Evolutionary conservation across 139 green algal species (phyloP), one percentile per base, ranked within the genome.

Genomic region (Auxenochlorella pyrenoidosa): DNA sequence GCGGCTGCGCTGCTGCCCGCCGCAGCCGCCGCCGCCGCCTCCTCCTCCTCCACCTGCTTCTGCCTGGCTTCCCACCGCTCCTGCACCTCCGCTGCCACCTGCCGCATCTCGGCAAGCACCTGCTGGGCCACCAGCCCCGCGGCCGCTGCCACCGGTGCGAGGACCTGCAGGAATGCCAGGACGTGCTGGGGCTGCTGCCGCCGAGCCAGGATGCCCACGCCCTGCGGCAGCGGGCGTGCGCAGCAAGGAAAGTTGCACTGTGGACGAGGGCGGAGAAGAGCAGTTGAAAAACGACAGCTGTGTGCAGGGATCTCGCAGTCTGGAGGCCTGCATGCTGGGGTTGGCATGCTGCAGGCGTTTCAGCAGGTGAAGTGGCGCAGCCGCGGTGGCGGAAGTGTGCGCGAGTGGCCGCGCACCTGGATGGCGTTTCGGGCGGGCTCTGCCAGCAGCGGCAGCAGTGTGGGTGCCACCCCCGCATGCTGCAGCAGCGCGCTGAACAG

Each of bases 381-480:
- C 47, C 47, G 10, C 10, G 10, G 10, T 10, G 47, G 10, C 47
- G 8, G 47, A n/a, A 6, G 47, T 54, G 47, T 54, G 47, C 10
- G 47, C 47, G 6, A 18, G 47, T 10, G 10, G 10, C 47, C 47
- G 10, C 86, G 34, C 54, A 91, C 91, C 82, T 88, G 86, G 36
- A 96, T 43, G 13, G 93, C 91, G 26, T 86, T 89, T 24, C 85
- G 79, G 5, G 93, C 89, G 19, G 95, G 95, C 85, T 98, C 95
- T 24, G 93, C 92, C 88, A 98, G 89, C 85, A 97, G 88, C 36
- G 95, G 95, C 87, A 98, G 84, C 90, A 98, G 91, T 80, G 90
- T 73, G 1, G 90, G 84, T 16, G 85, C 90, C 47, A 95, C 94
- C 2, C 92, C 92, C 19, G 89, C 87, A 51, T 92, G 75, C 54